phyloP scores from a whole-genome alignment of 768 basidiomycete genomes.

The Dendrothele bispora region DNA sequence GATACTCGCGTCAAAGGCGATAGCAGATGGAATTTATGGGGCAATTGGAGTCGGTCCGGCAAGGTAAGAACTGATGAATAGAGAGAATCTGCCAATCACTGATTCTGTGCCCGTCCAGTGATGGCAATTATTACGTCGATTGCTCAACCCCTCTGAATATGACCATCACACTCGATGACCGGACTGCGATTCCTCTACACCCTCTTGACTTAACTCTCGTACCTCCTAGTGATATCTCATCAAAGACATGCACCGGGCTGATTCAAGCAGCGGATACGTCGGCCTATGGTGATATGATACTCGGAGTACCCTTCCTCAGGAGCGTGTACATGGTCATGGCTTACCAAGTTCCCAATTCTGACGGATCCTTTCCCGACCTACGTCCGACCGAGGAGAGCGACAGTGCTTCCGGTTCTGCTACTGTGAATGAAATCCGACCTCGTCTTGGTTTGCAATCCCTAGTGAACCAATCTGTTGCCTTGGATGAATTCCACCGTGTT shows the following conservation, averaged over 20 bases:
- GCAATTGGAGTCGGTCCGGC: slow-evolving; percentile 63
- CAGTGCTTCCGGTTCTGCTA: slow-evolving; percentile 5
- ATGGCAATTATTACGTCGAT: slow-evolving; percentile 79
- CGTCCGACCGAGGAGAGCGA: slow-evolving; percentile 13
- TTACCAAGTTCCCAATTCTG: slow-evolving; percentile 46
- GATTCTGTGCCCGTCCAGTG: slow-evolving; percentile 23
- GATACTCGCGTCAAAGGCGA: slow-evolving; percentile 56
- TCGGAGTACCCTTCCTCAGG: slow-evolving; percentile 77
- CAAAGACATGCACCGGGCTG: slow-evolving; percentile 59
- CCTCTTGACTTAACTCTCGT: slow-evolving; percentile 70
- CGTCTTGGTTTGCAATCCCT: slow-evolving; percentile 62
- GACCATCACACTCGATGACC: slow-evolving; percentile 62
- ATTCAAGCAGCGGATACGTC: slow-evolving; percentile 57
- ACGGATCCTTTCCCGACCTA: slow-evolving; percentile 45
- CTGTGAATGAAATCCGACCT: slow-evolving; percentile 30
- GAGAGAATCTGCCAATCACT: not conserved
- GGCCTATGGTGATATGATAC: slow-evolving; percentile 63
- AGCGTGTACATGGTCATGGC: slow-evolving; percentile 80
- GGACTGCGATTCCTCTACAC: slow-evolving; percentile 59
- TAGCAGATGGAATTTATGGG: slow-evolving; percentile 80
- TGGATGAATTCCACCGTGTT: slow-evolving; percentile 69
- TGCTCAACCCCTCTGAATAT: slow-evolving; percentile 73
- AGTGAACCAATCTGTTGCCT: slow-evolving; percentile 59
- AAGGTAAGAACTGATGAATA: slow-evolving; percentile 23
- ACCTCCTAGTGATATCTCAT: slow-evolving; percentile 39